Percentiles rank a stretch among this genome's conserved stretches.
Evolutionary conservation across 75 land plant species (phyloP).

Genomic region (Cryptomeria japonica): DNA sequence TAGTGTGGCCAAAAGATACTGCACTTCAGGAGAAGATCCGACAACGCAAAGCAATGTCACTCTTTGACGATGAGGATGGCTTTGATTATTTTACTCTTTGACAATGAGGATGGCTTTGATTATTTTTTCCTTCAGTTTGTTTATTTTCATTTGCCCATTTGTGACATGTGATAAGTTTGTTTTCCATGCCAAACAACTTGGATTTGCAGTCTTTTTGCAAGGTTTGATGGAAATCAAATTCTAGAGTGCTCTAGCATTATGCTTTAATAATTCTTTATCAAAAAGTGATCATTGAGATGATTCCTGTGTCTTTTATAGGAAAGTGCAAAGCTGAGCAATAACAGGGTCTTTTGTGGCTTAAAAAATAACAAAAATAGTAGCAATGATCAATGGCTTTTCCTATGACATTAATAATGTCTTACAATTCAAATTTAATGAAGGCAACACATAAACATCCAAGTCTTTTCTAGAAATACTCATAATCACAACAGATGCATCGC

Average conservation of each 20-base stretch:
- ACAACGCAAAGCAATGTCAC: background rate
- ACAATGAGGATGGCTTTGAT: background rate
- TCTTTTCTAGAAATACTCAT: background rate
- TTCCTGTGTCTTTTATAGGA: background rate
- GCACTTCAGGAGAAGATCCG: conserved; percentile 45
- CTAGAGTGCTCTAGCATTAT: background rate
- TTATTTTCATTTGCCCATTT: background rate
- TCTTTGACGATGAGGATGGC: background rate
- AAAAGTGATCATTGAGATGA: background rate
- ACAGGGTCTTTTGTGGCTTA: background rate
- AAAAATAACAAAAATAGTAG: background rate
- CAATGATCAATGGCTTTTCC: too few species aligned
- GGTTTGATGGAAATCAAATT: background rate
- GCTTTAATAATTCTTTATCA: background rate
- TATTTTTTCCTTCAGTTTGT: background rate
- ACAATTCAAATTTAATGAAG: background rate
- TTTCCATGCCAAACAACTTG: background rate
- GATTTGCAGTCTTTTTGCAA: background rate
- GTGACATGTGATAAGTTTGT: too few species aligned
- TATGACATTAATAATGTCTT: background rate
- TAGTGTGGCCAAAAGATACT: conserved; percentile 52
- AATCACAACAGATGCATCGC: background rate
- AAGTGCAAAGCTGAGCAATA: background rate
- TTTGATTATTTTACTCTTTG: background rate
- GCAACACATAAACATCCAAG: background rate